Conservation (phyloP, 2,329 filamentous ascomycete species). For the Metarhizium guizhouense region DNA sequence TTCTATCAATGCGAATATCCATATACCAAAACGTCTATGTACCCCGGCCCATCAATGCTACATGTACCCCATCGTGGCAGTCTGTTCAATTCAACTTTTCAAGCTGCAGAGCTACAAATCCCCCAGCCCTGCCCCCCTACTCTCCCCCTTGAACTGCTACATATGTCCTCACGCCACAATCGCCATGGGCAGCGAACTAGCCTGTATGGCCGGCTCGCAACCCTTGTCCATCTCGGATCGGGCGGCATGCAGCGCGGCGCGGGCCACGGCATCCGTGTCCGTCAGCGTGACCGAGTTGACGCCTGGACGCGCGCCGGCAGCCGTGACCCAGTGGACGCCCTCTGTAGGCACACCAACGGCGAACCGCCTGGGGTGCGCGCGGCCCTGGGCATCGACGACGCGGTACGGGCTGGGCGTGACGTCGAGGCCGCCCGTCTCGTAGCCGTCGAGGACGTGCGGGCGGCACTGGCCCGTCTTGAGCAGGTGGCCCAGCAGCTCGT, state of each 20-base stretch:
- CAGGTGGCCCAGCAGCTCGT: slow-evolving; percentile 1
- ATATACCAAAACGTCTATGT: background rate
- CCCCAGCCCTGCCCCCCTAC: background rate
- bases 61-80: background rate
- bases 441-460: slow-evolving; percentile 3
- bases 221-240: background rate
- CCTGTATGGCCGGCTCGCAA: background rate
- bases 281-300: slow-evolving; percentile 6
- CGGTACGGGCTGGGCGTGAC: slow-evolving; percentile 3
- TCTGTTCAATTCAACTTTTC: background rate
- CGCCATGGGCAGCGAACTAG: background rate
- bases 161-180: background rate
- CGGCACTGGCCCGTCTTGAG: slow-evolving; percentile 3
- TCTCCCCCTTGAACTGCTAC: background rate
- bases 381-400: background rate
- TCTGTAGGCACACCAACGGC: slow-evolving; percentile 4
- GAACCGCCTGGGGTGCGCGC: slow-evolving; percentile 3
- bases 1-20: background rate
- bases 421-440: slow-evolving; percentile 5
- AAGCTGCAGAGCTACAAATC: background rate
- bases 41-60: background rate
- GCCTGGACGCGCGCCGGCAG: slow-evolving; percentile 3
- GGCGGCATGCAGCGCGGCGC: slow-evolving; percentile 1
- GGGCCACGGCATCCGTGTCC: slow-evolving; percentile 5
- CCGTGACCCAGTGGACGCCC: slow-evolving; percentile 7